Evolutionary conservation across 805 yeast species (phyloP).

Genomic region (Pichia heedii): DNA sequence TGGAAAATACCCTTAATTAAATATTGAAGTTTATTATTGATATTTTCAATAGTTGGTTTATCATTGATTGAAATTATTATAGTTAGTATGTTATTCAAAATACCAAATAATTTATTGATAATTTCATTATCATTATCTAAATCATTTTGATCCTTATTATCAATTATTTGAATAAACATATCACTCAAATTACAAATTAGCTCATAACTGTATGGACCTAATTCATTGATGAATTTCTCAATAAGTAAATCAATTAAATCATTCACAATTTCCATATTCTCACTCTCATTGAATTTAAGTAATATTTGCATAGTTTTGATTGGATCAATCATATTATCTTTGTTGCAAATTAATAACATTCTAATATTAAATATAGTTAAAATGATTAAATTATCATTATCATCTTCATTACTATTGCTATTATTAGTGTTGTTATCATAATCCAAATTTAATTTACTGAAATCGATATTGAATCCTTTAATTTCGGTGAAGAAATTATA

Average conservation of each 20-base stretch:
- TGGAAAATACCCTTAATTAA: constrained; percentile 58
- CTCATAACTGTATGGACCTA: constrained; percentile 84
- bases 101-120: constrained; percentile 72
- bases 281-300: constrained; percentile 56
- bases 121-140: constrained; percentile 41
- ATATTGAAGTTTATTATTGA: constrained; percentile 49
- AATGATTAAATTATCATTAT: too few relatives aligned
- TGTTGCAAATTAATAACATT: neutral
- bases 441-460: neutral
- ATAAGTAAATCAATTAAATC: constrained; percentile 93
- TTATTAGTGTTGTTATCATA: neutral
- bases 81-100: constrained; percentile 74
- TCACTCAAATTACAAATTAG: constrained; percentile 52
- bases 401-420: neutral
- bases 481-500: neutral
- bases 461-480: neutral
- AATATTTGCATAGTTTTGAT: constrained; percentile 59
- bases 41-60: constrained; percentile 50
- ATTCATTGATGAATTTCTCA: constrained; percentile 71
- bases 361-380: constrained; percentile 30
- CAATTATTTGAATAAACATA: constrained; percentile 59
- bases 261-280: constrained; percentile 77
- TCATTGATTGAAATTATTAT: constrained; percentile 72
- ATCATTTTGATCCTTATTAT: constrained; percentile 24
- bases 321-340: constrained; percentile 1